Evolutionary conservation across 306 rosid species (phyloP).

Genomic region (Aeschynomene evenia): DNA sequence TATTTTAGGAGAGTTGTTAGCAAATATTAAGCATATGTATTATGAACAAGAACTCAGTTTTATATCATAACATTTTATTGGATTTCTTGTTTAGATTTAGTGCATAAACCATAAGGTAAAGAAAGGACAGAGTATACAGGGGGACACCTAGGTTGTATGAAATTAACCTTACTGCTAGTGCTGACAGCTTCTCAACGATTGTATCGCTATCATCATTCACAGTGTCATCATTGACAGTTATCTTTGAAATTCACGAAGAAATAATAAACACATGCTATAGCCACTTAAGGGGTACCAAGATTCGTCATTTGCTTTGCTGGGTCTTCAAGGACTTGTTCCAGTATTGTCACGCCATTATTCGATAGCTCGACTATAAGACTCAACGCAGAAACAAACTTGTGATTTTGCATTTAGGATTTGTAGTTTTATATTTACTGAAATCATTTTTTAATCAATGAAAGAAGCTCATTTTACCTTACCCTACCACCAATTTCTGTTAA

Average conservation of each 20-base stretch:
- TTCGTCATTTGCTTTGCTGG: not conserved
- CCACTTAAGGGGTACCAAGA: no score
- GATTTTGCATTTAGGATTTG: no score
- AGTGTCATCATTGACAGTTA: no score
- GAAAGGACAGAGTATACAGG: not conserved
- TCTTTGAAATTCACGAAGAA: no score
- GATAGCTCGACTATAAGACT: no score
- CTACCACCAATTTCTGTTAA: no score
- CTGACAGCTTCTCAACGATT: not conserved
- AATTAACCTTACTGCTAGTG: not conserved
- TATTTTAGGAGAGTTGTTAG: constrained; percentile 47
- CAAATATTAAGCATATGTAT: constrained; percentile 31
- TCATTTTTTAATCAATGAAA: no score
- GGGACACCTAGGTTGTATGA: not conserved
- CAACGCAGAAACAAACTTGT: not conserved
- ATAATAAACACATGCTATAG: no score
- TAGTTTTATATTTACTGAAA: no score
- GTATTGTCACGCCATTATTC: not conserved
- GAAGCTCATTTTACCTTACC: no score
- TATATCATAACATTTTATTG: not conserved
- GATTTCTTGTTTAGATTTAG: not conserved
- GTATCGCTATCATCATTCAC: no score
- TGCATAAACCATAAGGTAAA: not conserved
- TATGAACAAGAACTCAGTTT: constrained; percentile 28
- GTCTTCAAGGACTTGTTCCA: no score